Base-by-base conservation (phyloP, 2,329 filamentous ascomycete species). In the Paecilomyces niveus region DNA sequence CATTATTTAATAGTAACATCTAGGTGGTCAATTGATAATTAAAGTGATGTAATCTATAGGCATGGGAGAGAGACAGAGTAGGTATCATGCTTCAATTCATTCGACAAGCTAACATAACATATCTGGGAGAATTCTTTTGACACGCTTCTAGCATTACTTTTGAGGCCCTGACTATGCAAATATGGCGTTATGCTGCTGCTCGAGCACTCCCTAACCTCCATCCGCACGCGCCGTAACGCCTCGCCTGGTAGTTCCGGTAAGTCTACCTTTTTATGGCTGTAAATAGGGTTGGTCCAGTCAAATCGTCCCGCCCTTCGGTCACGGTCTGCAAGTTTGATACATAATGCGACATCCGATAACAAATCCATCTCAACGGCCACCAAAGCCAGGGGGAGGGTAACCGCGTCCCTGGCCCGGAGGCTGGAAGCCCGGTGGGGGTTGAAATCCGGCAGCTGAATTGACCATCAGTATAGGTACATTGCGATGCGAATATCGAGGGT, bases 391-490 rank as follows among this genome's bases (percentile, higher is more conserved):
- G 45, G 81, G 81, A 56, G 81, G 80, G 65, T 76, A 81, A 56
- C 79, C 79, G 63, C 80, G 76, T 56, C 80, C 80, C 64, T 76
- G 75, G 8, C 77, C 77, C 6, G 86, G 85, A 59, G 89, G 86
- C 76, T 91, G 88, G 78, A 93, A 93, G 62, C 89, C 89, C 60
- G 83, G 79, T 49, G 88, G 87, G 54, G 86, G 83, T 61, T 84
- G 84, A 65, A 80, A 80, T 61, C 74, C 73, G 57, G 73, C 75
- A 61, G 77, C 77, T 78, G 78, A 76, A 61, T 74, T 72, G 55
- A 70, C 64, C 29, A 29, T 50, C 50, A 51, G n/a, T 52, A 21
- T n/a, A 54, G 61, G 59, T 24, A 10, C 54, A 24, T 35, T 24
- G 45, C 21, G n/a, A 68, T 65, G 6, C 60, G 60, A 39, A 65